Evolutionary conservation across 768 basidiomycete species (phyloP).

Genomic region (Coprinopsis cinerea): DNA sequence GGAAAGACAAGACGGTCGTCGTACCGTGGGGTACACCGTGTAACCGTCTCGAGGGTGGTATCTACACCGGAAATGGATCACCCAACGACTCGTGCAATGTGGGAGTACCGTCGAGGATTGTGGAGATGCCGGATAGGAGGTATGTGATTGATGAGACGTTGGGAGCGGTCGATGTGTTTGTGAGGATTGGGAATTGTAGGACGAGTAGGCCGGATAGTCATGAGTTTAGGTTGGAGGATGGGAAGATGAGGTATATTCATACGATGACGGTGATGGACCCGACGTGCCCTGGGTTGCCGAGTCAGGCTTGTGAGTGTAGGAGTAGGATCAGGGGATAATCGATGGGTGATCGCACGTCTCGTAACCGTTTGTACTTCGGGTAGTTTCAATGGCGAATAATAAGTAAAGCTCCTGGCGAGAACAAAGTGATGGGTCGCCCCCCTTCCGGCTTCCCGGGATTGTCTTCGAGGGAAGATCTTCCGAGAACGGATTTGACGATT

Average conservation of each 20-base stretch:
- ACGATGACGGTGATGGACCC: conserved; percentile 11
- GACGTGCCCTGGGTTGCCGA: conserved; percentile 4
- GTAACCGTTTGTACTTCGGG: too few species aligned
- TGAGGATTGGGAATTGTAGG: conserved; percentile 8
- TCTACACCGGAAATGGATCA: conserved; percentile 1
- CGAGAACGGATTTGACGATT: too few species aligned
- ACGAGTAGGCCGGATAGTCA: conserved; percentile 11
- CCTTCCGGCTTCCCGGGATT: too few species aligned
- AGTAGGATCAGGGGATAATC: too few species aligned
- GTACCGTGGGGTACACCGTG: conserved; percentile 11
- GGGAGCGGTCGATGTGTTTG: conserved; percentile 10
- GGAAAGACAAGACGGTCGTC: conserved; percentile 5
- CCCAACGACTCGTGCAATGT: conserved; percentile 9
- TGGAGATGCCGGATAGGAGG: conserved; percentile 9
- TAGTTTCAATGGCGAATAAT: too few species aligned
- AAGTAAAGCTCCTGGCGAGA: too few species aligned
- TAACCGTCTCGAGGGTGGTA: conserved; percentile 5
- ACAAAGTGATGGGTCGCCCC: too few species aligned
- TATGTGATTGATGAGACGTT: conserved; percentile 12
- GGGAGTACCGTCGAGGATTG: conserved; percentile 7
- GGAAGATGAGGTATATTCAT: conserved; percentile 10
- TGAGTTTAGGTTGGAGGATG: conserved; percentile 9
- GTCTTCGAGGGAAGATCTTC: too few species aligned
- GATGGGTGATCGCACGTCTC: too few species aligned
- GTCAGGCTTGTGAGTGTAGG: conserved; percentile 10